These are phyloP conservation scores for Leishmania major DNA, from an alignment of 208 protist species.

Conservation along the genomic window DNA sequence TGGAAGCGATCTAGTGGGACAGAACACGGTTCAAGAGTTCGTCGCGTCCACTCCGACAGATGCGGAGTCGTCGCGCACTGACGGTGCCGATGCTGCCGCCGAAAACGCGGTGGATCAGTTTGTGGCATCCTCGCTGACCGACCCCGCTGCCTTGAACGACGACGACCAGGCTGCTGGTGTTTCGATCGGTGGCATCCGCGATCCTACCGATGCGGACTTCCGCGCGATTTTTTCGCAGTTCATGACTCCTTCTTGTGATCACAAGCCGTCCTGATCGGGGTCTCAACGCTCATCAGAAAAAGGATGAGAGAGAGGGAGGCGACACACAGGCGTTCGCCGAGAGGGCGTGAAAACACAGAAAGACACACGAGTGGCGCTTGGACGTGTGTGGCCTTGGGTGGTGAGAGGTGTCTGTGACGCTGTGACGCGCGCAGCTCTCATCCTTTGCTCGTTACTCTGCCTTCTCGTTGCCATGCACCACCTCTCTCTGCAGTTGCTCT, in stretches of 20 bases:
- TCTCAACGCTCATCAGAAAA: background rate
- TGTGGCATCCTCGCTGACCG: conserved; percentile 18
- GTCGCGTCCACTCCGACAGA: conserved; percentile 26
- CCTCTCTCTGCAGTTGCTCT: background rate
- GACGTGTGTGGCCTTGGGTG: background rate
- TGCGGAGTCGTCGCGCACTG: background rate
- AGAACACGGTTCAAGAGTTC: conserved; percentile 29
- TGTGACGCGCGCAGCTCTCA: background rate
- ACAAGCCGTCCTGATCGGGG: background rate
- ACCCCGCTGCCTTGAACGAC: background rate
- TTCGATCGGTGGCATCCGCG: conserved; percentile 16
- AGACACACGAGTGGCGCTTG: background rate
- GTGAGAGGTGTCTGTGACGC: background rate
- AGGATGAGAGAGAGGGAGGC: background rate
- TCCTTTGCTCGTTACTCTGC: background rate
- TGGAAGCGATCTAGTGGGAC: conserved; percentile 8
- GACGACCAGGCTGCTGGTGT: conserved; percentile 6
- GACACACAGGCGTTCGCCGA: background rate
- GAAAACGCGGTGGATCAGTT: conserved; percentile 27
- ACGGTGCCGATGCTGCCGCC: conserved; percentile 7
- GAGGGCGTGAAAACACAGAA: background rate
- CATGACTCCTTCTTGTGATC: conserved; percentile 5
- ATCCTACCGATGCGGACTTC: conserved; percentile 39
- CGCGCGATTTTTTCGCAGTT: conserved; percentile 59
- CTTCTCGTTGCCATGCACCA: background rate